These are phyloP conservation scores for Omphalotus guepiniiformis DNA, from an alignment of 768 basidiomycete species.

Conservation along the genomic window DNA sequence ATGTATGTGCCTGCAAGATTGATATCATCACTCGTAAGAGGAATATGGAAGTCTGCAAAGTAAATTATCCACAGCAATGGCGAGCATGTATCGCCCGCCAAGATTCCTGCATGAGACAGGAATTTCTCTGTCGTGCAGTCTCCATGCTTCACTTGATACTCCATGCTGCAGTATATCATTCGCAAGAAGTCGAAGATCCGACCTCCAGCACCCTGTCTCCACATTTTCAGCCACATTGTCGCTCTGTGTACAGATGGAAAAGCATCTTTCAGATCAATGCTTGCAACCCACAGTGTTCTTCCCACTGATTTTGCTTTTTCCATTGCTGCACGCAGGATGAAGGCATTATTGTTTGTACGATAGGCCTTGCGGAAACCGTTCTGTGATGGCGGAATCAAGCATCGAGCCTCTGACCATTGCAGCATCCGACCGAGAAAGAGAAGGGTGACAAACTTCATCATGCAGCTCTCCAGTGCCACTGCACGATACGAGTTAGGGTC, in stretches of 20 bases:
- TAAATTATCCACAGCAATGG: slow-evolving; percentile 5
- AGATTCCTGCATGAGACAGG: background rate
- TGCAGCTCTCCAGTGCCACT: slow-evolving; percentile 1
- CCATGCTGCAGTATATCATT: slow-evolving; percentile 7
- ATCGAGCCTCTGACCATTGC: slow-evolving; percentile 12
- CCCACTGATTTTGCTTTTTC: slow-evolving; percentile 12
- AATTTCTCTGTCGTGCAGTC: background rate
- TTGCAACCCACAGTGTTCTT: slow-evolving; percentile 16
- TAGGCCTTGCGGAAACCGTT: slow-evolving; percentile 24
- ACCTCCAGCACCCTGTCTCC: slow-evolving; percentile 11
- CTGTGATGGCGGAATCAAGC: slow-evolving; percentile 23
- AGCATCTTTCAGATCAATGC: slow-evolving; percentile 27
- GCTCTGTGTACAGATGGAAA: slow-evolving; percentile 30
- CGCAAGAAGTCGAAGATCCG: slow-evolving; percentile 10
- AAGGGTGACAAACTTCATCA: slow-evolving; percentile 2
- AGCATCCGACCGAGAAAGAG: background rate
- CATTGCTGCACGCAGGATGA: slow-evolving; percentile 16
- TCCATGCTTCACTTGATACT: background rate
- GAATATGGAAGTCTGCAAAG: slow-evolving; percentile 2
- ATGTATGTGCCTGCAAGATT: background rate
- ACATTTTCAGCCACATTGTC: slow-evolving; percentile 28
- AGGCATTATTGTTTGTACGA: slow-evolving; percentile 26
- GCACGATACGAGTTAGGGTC: slow-evolving; percentile 6
- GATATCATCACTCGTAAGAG: background rate
- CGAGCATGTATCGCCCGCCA: slow-evolving; percentile 1